Base-by-base conservation (phyloP, 192 early-diverging fungal genomes). In the Pecoramyces ruminantium region DNA sequence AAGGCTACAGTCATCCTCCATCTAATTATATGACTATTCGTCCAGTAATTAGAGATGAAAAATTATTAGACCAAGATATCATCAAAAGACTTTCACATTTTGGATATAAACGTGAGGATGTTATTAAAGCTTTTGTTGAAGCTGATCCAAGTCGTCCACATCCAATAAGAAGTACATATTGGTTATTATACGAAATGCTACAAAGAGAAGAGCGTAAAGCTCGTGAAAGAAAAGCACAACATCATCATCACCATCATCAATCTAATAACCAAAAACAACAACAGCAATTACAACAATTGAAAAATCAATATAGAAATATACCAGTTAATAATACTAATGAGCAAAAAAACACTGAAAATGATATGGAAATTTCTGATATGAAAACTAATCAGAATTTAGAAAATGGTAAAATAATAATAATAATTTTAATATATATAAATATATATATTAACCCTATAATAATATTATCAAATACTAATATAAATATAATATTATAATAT, bases 1-100 rank as follows among this genome's bases (percentile, higher is more conserved):
- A 94, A 77, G 93, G 91, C 17, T 92, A 88, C 79, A 87, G 88
- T 78, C 83, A 85, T 79, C 88, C 87, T 2, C 86, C 92, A 21
- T 86, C 90, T 67, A 92, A 89, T 81, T 90, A 94, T 83, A 83
- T 94, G 28, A 92, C 93, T 14, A 79, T 85, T n/a, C 84, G 91
- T 29, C 79, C 79, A 4, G 39, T 29, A 34, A 29, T 80, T 16
- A 38, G 84, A 86, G 30, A 88, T 93, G 39, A 29, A 87, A 87
- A 29, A 87, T 89, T 38, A 77, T 89, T 29, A 78, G 80, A 17
- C 6, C 42, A 42, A 29, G 88, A 87, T 29, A 87, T 90, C 29
- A 77, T 89, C 28, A 78, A 81, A 17, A 82, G 88, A n/a, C 82
- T 90, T 4, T 30, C 78, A 27, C 83, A 83, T 8, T 90, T 90